Evolutionary conservation across 2,329 filamentous ascomycete genomes (phyloP), one percentile per base, ranked within the genome.

Genomic region (Xenoacremonium recifei): DNA sequence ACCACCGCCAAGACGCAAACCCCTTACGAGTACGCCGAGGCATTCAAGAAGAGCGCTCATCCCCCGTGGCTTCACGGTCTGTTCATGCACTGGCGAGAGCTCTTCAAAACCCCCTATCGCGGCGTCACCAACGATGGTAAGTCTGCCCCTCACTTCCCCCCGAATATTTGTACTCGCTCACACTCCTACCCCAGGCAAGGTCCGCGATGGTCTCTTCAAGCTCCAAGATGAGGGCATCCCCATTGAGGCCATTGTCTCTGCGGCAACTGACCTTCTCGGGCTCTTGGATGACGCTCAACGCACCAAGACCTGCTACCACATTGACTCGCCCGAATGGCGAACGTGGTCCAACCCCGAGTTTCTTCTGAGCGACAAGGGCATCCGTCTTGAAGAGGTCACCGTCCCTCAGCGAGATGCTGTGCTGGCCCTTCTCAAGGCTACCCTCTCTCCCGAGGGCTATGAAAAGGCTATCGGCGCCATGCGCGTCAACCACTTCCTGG

Each of bases 401-500:
- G 44, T 65, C 0, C 37, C 67, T 0, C 60, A 76, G 16, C 71
- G 75, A 3, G 60, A 68, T 17, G 65, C 73, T 19, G 73, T 83
- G 5, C 66, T 87, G 27, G 60, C 62, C 5, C 64, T 89, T 3
- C 66, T 89, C 2, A 52, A 74, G 38, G 59, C 71, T 0, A 79
- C 81, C 0, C 71, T 89, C 1, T 87, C 84, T 0, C 74, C 80
- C 0, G 82, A 87, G 58, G 86, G 87, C 12, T 90, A 88, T 64
- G 62, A 74, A 15, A 89, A 90, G 55, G 85, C 85, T 7, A 42
- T 84, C 2, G 72, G 69, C 0, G 84, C 85, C 1, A 89, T 87
- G 84, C 79, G 80, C 43, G 80, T 87, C 59, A 89, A 90, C 62
- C 80, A 83, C 41, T 89, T 89, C 64, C 74, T 90, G 0, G 86